A percentile compares a stretch with the other conserved stretches of the same genome.
phyloP scores from a whole-genome alignment of 371 early-diverging fungal species.

The Rhizopus delemar region DNA sequence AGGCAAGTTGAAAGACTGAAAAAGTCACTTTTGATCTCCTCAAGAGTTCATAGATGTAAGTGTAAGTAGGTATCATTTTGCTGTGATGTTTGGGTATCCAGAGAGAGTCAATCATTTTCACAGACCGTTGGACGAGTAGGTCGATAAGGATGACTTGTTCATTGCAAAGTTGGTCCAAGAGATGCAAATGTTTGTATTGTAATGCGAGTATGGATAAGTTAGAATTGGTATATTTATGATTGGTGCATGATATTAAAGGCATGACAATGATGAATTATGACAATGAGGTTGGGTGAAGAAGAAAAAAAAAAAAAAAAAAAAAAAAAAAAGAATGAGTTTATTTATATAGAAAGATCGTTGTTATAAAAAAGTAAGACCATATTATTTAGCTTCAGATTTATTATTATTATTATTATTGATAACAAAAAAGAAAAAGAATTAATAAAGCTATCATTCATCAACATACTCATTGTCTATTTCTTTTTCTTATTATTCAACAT shows the following conservation, averaged over 20 bases:
- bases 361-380: slow-evolving; percentile 7
- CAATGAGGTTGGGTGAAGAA: background rate
- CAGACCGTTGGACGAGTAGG: background rate
- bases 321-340: background rate
- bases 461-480: too few relatives aligned
- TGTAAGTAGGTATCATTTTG: slow-evolving; percentile 43
- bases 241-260: slow-evolving; percentile 1
- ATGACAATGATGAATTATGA: background rate
- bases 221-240: background rate
- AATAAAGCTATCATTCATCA: slow-evolving; percentile 31
- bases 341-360: background rate
- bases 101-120: slow-evolving; percentile 2
- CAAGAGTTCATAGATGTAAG: slow-evolving; percentile 70
- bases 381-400: background rate
- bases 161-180: background rate
- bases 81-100: slow-evolving; percentile 1
- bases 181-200: slow-evolving; percentile 1
- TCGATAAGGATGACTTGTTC: background rate
- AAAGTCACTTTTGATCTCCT: slow-evolving; percentile 72
- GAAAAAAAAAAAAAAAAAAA: background rate
- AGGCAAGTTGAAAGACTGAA: slow-evolving; percentile 68
- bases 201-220: background rate
- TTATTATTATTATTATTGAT: background rate
- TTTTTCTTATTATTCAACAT: too few relatives aligned
- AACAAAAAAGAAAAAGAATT: slow-evolving; percentile 23